These are phyloP conservation scores for Jasminum sambac DNA, from an alignment of 257 asterid genomes.

Conservation along the genomic window DNA sequence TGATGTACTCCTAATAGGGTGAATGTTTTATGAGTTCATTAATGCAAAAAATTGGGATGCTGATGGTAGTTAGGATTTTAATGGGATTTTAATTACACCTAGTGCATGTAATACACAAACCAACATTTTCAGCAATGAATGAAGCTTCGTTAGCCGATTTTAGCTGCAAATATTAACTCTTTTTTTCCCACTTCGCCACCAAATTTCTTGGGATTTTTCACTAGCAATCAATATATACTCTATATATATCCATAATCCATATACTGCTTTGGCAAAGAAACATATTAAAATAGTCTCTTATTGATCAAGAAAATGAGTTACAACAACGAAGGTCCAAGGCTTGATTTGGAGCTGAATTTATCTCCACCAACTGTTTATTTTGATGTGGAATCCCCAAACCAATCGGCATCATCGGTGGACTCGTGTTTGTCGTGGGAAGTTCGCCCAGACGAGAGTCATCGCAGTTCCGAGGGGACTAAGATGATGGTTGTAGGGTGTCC, in stretches of 20 bases:
- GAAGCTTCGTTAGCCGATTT: slow-evolving; percentile 26
- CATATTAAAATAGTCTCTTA: too few relatives aligned
- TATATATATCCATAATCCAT: too few relatives aligned
- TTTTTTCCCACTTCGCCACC: slow-evolving; percentile 37
- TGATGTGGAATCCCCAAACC: slow-evolving; percentile 17
- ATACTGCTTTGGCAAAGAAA: too few relatives aligned
- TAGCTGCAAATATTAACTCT: slow-evolving; percentile 29
- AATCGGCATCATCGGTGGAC: slow-evolving; percentile 33
- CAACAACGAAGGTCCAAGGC: slow-evolving; percentile 30
- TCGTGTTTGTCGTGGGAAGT: slow-evolving; percentile 46
- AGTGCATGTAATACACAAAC: slow-evolving; percentile 34
- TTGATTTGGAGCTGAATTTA: slow-evolving; percentile 43
- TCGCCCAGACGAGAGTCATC: too few relatives aligned
- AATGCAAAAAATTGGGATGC: slow-evolving; percentile 12
- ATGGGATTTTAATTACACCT: slow-evolving; percentile 38
- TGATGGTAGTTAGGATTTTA: slow-evolving; percentile 45
- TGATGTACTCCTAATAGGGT: neutral
- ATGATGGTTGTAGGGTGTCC: too few relatives aligned
- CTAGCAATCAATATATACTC: slow-evolving; percentile 37
- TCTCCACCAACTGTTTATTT: slow-evolving; percentile 38
- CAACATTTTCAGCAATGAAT: slow-evolving; percentile 56
- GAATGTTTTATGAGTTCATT: slow-evolving; percentile 17
- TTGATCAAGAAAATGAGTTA: slow-evolving; percentile 42
- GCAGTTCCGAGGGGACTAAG: too few relatives aligned
- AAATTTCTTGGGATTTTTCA: slow-evolving; percentile 48